Base-by-base conservation (phyloP, 169 alveolate species). In the Eimeria praecox region DNA sequence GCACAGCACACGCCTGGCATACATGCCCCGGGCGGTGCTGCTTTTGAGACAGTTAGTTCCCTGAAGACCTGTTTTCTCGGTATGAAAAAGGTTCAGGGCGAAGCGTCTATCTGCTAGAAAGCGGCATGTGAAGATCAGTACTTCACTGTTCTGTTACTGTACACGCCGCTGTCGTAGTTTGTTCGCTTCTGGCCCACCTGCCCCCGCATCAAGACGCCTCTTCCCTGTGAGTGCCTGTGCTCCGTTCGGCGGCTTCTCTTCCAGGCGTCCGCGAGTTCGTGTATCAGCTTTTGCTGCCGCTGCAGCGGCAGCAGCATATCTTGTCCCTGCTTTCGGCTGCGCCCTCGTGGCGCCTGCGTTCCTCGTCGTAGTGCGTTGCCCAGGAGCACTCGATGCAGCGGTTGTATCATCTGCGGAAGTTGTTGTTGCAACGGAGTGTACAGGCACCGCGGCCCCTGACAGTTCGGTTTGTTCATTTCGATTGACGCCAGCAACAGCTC, bases 341-440 rank as follows among this genome's bases (percentile, higher is more conserved):
- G 89, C 54, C 38, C 89, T 52, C 35, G 66, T 20, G 64, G 66
- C 89, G 42, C 69, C 89, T 20, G 64, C 64, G 46, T 0, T 35
- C 89, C 59, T 78, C 69, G 66, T 64, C 10, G 89, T 35, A 52
- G 64, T 64, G 8, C 46, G 42, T 16, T 1, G 64, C 9, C 42
- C 89, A 46, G 66, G 38, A 46, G 89, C 66, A 40, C 33, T 64
- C 24, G 89, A 6, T 42, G 66, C 89, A 73, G 56, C 89, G 12
- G 56, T 42, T n/a, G 85, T 24, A n/a, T 20, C 42, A 16, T 66
- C 78, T 66, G 78, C 38, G 9, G 78, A 8, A 66, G 78, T 66
- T 30, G 78, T 66, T 52, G 59, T 52, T 52, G 59, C 59, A 6
- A 18, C 78, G 78, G 78, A 66, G 42, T 66, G 9, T 30, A 18